These are phyloP conservation scores for Helicocarpus griseus DNA, from an alignment of 2,329 filamentous ascomycete species.

Conservation along the genomic window DNA sequence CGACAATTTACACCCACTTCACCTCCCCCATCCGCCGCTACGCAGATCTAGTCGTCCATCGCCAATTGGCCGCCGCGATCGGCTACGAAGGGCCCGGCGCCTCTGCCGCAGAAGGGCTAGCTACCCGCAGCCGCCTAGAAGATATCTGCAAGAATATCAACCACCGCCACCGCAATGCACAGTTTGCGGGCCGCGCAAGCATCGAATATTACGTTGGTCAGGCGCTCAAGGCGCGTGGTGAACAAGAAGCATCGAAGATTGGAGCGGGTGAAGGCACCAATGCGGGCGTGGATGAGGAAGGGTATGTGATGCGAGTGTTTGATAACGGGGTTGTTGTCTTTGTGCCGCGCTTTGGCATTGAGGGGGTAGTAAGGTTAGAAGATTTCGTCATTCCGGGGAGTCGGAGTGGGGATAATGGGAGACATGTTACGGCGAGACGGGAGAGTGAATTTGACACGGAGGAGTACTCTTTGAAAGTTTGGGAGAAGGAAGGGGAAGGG, in stretches of 20 bases:
- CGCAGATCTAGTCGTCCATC: constrained; percentile 88
- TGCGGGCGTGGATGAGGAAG: constrained; percentile 62
- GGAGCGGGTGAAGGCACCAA: constrained; percentile 17
- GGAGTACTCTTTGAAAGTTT: constrained; percentile 62
- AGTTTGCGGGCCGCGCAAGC: constrained; percentile 85
- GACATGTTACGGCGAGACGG: constrained; percentile 34
- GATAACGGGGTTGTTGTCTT: constrained; percentile 96
- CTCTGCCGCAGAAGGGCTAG: constrained; percentile 67
- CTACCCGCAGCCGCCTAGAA: constrained; percentile 76
- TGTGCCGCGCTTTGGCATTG: constrained; percentile 90
- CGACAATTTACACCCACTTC: constrained; percentile 97
- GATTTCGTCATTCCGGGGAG: constrained; percentile 57
- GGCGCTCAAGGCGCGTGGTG: constrained; percentile 66
- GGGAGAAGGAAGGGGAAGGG: constrained; percentile 45
- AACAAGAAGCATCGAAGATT: constrained; percentile 26
- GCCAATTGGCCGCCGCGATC: constrained; percentile 91
- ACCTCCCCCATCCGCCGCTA: constrained; percentile 95
- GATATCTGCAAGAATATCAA: constrained; percentile 98
- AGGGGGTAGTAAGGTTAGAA: constrained; percentile 75
- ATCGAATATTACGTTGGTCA: constrained; percentile 98
- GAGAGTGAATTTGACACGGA: constrained; percentile 78
- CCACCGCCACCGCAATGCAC: constrained; percentile 89
- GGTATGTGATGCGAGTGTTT: constrained; percentile 94
- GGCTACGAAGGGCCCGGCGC: constrained; percentile 60
- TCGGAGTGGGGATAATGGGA: constrained; percentile 17